These are phyloP conservation scores for Kazachstania sp. DNA, from an alignment of 1,139 yeast species.

Conservation along the genomic window DNA sequence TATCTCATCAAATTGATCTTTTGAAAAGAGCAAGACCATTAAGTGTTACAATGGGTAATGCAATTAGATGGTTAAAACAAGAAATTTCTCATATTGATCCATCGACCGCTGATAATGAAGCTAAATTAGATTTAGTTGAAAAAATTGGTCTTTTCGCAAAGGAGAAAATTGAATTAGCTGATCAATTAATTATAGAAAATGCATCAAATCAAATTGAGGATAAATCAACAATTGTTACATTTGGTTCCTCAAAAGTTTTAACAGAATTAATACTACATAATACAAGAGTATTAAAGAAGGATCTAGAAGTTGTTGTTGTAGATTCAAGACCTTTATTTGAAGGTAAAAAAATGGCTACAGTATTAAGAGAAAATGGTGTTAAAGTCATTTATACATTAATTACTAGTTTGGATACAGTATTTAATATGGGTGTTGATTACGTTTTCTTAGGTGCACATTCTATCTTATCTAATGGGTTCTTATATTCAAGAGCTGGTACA, in stretches of 20 bases:
- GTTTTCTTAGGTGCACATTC: slow-evolving; percentile 96
- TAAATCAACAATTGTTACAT: slow-evolving; percentile 76
- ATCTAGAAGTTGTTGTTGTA: slow-evolving; percentile 74
- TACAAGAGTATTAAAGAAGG: slow-evolving; percentile 50
- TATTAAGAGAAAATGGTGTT: slow-evolving; percentile 50
- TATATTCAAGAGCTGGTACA: slow-evolving; percentile 91
- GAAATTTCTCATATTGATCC: slow-evolving; percentile 63
- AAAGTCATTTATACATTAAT: slow-evolving; percentile 69
- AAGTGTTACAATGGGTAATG: slow-evolving; percentile 93
- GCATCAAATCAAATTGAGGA: slow-evolving; percentile 72
- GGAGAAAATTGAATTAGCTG: slow-evolving; percentile 81
- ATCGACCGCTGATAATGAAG: slow-evolving; percentile 55
- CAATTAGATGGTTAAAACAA: slow-evolving; percentile 94
- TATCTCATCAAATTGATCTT: slow-evolving; percentile 92
- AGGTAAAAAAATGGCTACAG: slow-evolving; percentile 68
- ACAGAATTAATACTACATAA: slow-evolving; percentile 69
- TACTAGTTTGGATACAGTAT: slow-evolving; percentile 68
- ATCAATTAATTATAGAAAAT: slow-evolving; percentile 68
- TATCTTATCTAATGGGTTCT: slow-evolving; percentile 87
- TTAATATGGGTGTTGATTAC: slow-evolving; percentile 81
- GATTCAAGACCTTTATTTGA: slow-evolving; percentile 96
- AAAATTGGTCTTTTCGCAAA: slow-evolving; percentile 73
- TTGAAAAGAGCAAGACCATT: slow-evolving; percentile 87
- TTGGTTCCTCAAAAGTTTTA: slow-evolving; percentile 81
- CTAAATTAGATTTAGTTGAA: slow-evolving; percentile 57